A percentile compares a stretch with the other conserved stretches of the same genome.
These are phyloP conservation scores for Coemansia sp. DNA, from an alignment of 192 early-diverging fungal genomes.

Conservation along the genomic window DNA sequence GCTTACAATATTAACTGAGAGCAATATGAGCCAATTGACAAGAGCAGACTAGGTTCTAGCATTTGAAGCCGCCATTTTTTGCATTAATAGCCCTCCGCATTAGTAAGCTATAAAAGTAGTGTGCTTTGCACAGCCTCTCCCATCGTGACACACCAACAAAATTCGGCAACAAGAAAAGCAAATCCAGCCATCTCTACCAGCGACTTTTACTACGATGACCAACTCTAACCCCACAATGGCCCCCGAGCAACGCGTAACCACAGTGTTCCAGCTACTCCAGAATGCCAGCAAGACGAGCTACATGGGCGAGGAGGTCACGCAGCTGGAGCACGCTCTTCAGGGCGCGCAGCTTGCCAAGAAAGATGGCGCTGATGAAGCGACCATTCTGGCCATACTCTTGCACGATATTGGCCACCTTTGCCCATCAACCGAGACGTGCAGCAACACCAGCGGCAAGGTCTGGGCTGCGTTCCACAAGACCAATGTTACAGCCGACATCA, in stretches of 20 bases:
- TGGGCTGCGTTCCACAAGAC: background rate
- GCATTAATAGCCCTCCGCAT: background rate
- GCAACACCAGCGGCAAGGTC: background rate
- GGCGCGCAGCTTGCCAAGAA: slow-evolving; percentile 52
- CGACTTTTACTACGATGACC: background rate
- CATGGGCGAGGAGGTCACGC: slow-evolving; percentile 58
- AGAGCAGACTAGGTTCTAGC: background rate
- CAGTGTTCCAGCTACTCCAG: slow-evolving; percentile 52
- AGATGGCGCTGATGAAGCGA: slow-evolving; percentile 50
- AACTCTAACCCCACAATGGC: background rate
- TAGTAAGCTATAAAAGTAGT: background rate
- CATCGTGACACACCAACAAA: background rate
- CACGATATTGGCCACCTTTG: slow-evolving; percentile 63
- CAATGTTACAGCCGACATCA: background rate
- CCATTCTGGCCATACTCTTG: slow-evolving; percentile 55
- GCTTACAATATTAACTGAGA: background rate
- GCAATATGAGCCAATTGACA: background rate
- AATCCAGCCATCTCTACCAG: background rate
- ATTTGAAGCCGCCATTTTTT: background rate
- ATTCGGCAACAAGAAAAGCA: background rate
- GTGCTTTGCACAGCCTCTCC: background rate
- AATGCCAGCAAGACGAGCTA: slow-evolving; percentile 55
- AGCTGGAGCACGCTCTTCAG: slow-evolving; percentile 59
- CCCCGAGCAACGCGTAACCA: slow-evolving; percentile 15
- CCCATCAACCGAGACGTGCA: slow-evolving; percentile 32